Evolutionary conservation across 495 filamentous ascomycete species (phyloP).

Genomic region (Saxophila tyrrhenica): DNA sequence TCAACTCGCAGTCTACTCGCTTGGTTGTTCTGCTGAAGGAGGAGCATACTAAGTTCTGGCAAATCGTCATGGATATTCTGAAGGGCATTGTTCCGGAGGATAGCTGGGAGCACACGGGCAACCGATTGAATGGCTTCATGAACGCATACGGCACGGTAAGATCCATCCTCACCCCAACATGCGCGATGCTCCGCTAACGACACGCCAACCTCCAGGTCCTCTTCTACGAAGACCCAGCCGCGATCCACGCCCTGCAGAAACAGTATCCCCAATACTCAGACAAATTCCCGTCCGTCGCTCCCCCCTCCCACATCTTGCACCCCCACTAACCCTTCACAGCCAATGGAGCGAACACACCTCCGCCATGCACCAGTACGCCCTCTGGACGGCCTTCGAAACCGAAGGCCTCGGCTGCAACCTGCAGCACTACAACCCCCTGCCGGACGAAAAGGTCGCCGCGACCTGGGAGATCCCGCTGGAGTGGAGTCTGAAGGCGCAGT

Average conservation of each 20-base stretch:
- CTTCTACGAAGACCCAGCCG: slow-evolving; percentile 51
- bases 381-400: slow-evolving; percentile 56
- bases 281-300: no score
- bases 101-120: slow-evolving; percentile 37
- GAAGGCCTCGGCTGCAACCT: slow-evolving; percentile 64
- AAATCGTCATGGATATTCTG: slow-evolving; percentile 41
- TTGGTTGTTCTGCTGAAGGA: slow-evolving; percentile 48
- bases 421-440: slow-evolving; percentile 62
- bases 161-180: no score
- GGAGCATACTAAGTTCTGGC: slow-evolving; percentile 57
- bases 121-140: slow-evolving; percentile 41
- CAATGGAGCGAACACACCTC: slow-evolving; percentile 48
- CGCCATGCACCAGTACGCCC: slow-evolving; percentile 55
- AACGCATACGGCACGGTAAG: slow-evolving; percentile 48
- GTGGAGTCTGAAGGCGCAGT: slow-evolving; percentile 44
- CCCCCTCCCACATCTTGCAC: no score
- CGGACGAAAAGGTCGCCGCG: slow-evolving; percentile 45
- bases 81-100: slow-evolving; percentile 48
- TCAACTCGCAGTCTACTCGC: slow-evolving; percentile 58
- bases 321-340: no score
- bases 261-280: slow-evolving; percentile 48
- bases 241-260: slow-evolving; percentile 40
- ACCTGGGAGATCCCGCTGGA: slow-evolving; percentile 46
- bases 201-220: slow-evolving; percentile 23
- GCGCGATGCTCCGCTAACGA: background rate